Evolutionary conservation across 345 rosid genomes (phyloP).

Genomic region (Brassica nigra): DNA sequence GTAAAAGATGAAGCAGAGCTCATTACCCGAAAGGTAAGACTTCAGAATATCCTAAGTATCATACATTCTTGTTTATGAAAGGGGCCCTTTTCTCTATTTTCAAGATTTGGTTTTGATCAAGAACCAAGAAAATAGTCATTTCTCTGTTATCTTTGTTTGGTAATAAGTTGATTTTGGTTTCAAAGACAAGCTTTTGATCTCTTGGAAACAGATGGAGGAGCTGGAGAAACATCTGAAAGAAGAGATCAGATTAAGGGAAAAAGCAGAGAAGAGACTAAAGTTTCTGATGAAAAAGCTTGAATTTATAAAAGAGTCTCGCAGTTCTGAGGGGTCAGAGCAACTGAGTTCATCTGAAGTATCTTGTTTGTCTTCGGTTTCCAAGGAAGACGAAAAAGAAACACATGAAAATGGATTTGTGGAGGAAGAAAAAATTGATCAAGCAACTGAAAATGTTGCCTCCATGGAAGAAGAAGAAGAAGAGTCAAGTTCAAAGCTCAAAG

Average conservation of each 20-base stretch:
- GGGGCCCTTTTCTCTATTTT: not conserved
- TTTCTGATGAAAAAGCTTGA: conserved; percentile 64
- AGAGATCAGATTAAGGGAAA: conserved; percentile 65
- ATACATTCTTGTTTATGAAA: not conserved
- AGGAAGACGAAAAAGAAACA: conserved; percentile 35
- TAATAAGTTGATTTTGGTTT: conserved; percentile 5
- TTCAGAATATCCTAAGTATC: not conserved
- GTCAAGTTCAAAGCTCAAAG: conserved; percentile 30
- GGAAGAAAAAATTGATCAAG: conserved; percentile 26
- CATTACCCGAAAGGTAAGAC: conserved; percentile 57
- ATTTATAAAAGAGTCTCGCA: conserved; percentile 44
- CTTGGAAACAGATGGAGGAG: conserved; percentile 54
- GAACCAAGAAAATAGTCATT: not conserved
- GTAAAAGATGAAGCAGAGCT: conserved; percentile 74
- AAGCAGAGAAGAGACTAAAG: conserved; percentile 68
- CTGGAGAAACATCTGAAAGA: conserved; percentile 62
- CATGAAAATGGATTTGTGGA: conserved; percentile 27
- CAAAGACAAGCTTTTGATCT: conserved; percentile 10
- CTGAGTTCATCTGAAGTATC: conserved; percentile 49
- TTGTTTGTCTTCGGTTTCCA: conserved; percentile 46
- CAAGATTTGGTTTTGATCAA: conserved; percentile 1
- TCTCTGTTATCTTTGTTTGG: conserved; percentile 6
- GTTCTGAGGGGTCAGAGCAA: conserved; percentile 44
- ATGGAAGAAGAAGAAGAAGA: conserved; percentile 21
- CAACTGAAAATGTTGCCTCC: conserved; percentile 19